phyloP scores from a whole-genome alignment of 768 basidiomycete species.

The Boletellus sp. region DNA sequence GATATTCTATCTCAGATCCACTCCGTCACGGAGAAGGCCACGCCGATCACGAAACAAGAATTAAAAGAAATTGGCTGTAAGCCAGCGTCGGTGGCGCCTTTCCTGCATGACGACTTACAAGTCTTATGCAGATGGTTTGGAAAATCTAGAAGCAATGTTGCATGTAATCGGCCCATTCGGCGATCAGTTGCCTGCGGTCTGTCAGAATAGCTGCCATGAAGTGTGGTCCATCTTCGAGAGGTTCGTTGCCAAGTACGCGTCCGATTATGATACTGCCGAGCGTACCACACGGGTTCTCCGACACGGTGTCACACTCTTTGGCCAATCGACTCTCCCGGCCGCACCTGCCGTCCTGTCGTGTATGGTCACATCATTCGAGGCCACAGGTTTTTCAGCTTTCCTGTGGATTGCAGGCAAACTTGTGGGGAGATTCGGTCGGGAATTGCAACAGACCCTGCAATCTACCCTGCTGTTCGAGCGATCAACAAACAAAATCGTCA shows the following conservation, averaged over 20 bases:
- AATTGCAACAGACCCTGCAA: constrained; percentile 53
- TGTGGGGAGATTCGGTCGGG: constrained; percentile 70
- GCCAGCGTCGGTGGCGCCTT: constrained; percentile 23
- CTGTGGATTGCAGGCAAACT: constrained; percentile 93
- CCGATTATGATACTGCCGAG: constrained; percentile 74
- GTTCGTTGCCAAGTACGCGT: constrained; percentile 76
- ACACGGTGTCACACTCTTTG: constrained; percentile 80
- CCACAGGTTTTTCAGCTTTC: constrained; percentile 79
- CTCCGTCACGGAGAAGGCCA: constrained; percentile 49
- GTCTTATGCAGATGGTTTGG: constrained; percentile 63
- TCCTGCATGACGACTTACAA: constrained; percentile 6
- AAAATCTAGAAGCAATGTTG: constrained; percentile 92
- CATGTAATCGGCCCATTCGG: constrained; percentile 78
- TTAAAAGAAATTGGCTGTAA: constrained; percentile 64
- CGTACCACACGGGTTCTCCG: constrained; percentile 81
- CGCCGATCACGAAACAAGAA: constrained; percentile 64
- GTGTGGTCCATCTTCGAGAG: constrained; percentile 81
- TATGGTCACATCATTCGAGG: constrained; percentile 76
- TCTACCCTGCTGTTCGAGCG: constrained; percentile 70
- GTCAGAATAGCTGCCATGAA: constrained; percentile 73
- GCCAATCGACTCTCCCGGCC: constrained; percentile 57
- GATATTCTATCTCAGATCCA: constrained; percentile 83
- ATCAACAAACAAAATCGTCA: constrained; percentile 66
- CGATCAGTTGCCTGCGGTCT: constrained; percentile 75
- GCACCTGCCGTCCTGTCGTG: constrained; percentile 68